Conservation (phyloP, 1,284 basidiomycete species). For the Ceratobasidium sp. region DNA sequence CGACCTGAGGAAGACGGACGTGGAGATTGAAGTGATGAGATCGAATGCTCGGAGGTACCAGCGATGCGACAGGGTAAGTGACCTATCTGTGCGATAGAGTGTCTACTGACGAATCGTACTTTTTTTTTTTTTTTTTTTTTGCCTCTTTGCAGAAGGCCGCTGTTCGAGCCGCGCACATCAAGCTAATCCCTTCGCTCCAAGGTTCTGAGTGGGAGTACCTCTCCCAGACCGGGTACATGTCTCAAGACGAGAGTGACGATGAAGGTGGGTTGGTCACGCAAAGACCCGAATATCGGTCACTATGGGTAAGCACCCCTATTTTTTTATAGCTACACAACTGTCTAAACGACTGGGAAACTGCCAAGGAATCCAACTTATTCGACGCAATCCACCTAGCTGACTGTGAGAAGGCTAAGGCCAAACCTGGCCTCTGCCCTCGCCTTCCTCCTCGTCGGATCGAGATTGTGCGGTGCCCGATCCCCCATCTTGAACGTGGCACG, state of each 20-base stretch:
- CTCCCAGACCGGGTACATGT: neutral
- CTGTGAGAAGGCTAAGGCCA: neutral
- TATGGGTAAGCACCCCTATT: slow-evolving; percentile 9
- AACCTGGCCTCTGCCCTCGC: slow-evolving; percentile 7
- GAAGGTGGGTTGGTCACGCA: neutral
- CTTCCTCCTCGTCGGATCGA: neutral
- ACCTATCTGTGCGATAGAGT: no score
- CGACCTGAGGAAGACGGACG: neutral
- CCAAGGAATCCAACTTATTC: neutral
- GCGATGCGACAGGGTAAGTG: neutral
- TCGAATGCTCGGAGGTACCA: neutral
- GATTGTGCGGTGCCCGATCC: neutral
- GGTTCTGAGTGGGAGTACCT: slow-evolving; percentile 7
- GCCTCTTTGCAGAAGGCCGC: neutral
- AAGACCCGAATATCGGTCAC: neutral
- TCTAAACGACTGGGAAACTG: no score
- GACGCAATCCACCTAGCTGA: neutral
- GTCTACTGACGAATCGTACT: no score
- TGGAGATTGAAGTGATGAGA: neutral
- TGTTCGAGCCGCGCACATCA: neutral
- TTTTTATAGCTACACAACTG: no score
- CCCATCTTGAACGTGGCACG: slow-evolving; percentile 18
- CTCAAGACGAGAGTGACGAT: slow-evolving; percentile 7
- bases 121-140: neutral
- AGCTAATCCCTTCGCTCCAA: neutral